A percentile compares a stretch with the other conserved stretches of the same genome.
Conservation (phyloP, 495 filamentous ascomycete species). For the Physcia stellaris region DNA sequence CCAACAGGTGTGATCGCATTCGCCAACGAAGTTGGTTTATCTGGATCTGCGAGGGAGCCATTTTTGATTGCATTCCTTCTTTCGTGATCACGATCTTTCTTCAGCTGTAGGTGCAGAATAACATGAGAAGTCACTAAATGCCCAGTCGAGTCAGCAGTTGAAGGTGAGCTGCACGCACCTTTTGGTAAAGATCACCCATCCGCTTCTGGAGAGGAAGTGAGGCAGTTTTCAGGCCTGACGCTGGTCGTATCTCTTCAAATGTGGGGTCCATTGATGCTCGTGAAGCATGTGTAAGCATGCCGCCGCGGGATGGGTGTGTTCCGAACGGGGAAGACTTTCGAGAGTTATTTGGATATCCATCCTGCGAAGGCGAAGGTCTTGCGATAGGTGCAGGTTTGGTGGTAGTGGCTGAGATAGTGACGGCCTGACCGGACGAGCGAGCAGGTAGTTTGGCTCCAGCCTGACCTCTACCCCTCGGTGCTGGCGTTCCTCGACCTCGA, state of each 20-base stretch:
- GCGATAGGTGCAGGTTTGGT: too few relatives aligned
- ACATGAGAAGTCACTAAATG: slow-evolving; percentile 16
- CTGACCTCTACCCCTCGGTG: not conserved
- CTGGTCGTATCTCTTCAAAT: slow-evolving; percentile 5
- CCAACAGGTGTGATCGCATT: slow-evolving; percentile 81
- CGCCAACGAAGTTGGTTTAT: slow-evolving; percentile 63
- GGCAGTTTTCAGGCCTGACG: slow-evolving; percentile 8
- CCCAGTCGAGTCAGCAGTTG: slow-evolving; percentile 9
- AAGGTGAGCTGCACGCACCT: slow-evolving; percentile 10
- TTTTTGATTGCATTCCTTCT: slow-evolving; percentile 55
- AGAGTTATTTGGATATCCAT: too few relatives aligned
- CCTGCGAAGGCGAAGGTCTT: too few relatives aligned
- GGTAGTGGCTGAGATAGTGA: too few relatives aligned
- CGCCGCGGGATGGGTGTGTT: too few relatives aligned
- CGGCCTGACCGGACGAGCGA: too few relatives aligned
- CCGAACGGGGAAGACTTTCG: too few relatives aligned
- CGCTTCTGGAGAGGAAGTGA: slow-evolving; percentile 9
- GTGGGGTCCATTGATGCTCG: slow-evolving; percentile 1
- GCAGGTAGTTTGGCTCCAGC: not conserved
- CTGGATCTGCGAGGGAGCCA: slow-evolving; percentile 77
- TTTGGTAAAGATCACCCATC: slow-evolving; percentile 15
- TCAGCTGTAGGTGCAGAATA: slow-evolving; percentile 30
- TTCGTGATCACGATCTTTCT: slow-evolving; percentile 53
- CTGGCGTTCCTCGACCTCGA: not conserved
- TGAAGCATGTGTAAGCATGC: too few relatives aligned